Conservation (phyloP, 495 filamentous ascomycete species). For the Apiosordaria backusii region DNA sequence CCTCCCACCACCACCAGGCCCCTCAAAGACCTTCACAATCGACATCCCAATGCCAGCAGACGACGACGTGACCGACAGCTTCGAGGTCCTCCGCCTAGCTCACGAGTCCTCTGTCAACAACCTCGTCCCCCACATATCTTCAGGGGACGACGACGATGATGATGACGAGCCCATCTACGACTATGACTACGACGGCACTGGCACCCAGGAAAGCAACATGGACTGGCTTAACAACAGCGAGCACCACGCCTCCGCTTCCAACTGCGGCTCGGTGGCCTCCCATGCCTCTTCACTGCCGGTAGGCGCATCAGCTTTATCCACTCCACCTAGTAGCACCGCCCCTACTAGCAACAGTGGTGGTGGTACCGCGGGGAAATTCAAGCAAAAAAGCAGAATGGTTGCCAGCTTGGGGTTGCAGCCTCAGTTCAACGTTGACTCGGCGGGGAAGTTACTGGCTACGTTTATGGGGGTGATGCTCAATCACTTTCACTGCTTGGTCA, state of each 20-base stretch:
- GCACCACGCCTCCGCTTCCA: constrained; percentile 6
- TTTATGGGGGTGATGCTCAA: constrained; percentile 39
- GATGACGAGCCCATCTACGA: constrained; percentile 6
- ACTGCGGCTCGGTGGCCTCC: constrained; percentile 20
- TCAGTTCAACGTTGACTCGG: constrained; percentile 49
- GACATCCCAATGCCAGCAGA: constrained; percentile 42
- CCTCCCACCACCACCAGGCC: constrained; percentile 32
- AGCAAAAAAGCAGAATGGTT: constrained; percentile 11
- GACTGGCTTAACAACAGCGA: constrained; percentile 16
- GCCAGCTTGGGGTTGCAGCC: constrained; percentile 38
- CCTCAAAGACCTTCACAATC: constrained; percentile 49
- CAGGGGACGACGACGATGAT: constrained; percentile 21
- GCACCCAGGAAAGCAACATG: constrained; percentile 12
- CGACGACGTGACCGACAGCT: constrained; percentile 31
- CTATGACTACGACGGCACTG: constrained; percentile 7
- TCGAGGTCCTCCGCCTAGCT: constrained; percentile 35
- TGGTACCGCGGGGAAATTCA: background rate
- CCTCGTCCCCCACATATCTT: constrained; percentile 28
- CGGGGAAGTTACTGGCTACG: constrained; percentile 34
- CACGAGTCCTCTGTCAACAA: constrained; percentile 37
- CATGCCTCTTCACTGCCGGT: constrained; percentile 31
- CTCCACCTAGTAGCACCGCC: constrained; percentile 26
- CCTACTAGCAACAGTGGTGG: background rate
- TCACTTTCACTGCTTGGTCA: constrained; percentile 38
- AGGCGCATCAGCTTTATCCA: constrained; percentile 33